phyloP scores from a whole-genome alignment of 257 asterid species.

The Solanum pinnatisectum region DNA sequence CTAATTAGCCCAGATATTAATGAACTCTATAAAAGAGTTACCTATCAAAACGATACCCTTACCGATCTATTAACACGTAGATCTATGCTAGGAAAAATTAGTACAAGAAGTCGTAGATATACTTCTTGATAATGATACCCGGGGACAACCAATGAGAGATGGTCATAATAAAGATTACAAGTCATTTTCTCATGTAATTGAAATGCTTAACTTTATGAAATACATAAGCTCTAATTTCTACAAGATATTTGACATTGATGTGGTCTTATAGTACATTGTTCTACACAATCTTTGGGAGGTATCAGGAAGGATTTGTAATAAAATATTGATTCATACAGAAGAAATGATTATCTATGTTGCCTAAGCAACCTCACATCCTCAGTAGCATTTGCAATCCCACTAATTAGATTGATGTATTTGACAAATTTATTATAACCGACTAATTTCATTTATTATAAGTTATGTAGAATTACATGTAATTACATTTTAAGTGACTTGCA shows the following conservation, averaged over 20 bases:
- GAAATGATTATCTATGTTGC: too few species aligned
- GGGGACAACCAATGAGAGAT: not conserved
- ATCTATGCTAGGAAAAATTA: not conserved
- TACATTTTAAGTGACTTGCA: too few species aligned
- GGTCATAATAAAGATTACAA: not conserved
- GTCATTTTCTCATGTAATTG: too few species aligned
- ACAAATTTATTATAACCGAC: too few species aligned
- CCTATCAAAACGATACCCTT: not conserved
- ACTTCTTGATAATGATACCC: not conserved
- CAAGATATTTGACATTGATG: not conserved
- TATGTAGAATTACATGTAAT: too few species aligned
- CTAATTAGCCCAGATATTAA: too few species aligned
- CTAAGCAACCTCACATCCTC: too few species aligned
- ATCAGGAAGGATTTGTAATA: not conserved
- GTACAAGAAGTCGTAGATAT: not conserved
- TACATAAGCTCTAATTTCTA: not conserved
- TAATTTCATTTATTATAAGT: too few species aligned
- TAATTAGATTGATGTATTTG: too few species aligned
- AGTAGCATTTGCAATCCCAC: too few species aligned
- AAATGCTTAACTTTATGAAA: not conserved
- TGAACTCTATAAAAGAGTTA: too few species aligned
- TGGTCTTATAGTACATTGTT: not conserved
- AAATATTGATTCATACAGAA: too few species aligned
- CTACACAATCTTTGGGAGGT: not conserved
- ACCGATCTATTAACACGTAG: not conserved